These are phyloP conservation scores for Penicillium robsamsonii DNA, from an alignment of 495 filamentous ascomycete genomes.

Conservation along the genomic window DNA sequence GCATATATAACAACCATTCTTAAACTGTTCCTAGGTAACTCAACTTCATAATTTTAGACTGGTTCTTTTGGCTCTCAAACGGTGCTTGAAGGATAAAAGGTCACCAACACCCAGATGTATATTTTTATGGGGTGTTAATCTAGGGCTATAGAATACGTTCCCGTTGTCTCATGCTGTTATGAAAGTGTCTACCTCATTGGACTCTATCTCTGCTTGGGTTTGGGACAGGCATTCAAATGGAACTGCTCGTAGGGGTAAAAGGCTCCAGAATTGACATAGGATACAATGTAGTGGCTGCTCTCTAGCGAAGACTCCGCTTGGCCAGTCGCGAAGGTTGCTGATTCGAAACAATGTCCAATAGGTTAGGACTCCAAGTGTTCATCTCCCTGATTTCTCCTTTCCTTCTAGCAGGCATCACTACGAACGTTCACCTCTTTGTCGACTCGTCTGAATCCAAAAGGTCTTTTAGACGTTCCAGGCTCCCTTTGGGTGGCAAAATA, in stretches of 20 bases:
- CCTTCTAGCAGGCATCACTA: not conserved
- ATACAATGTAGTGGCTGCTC: constrained; percentile 7
- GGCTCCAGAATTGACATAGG: constrained; percentile 4
- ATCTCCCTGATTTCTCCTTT: constrained; percentile 1
- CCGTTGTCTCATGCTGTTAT: constrained; percentile 45
- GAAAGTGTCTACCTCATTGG: constrained; percentile 8
- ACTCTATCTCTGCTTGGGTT: not conserved
- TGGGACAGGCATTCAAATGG: constrained; percentile 10
- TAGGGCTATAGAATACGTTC: constrained; percentile 54
- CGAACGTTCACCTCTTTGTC: not conserved
- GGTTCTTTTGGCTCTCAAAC: too few relatives aligned
- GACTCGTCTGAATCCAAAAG: not conserved
- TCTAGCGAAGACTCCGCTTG: constrained; percentile 5
- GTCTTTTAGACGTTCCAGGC: not conserved
- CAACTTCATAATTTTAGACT: too few relatives aligned
- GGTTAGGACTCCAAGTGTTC: not conserved
- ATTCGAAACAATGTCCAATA: constrained; percentile 8
- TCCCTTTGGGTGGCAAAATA: not conserved
- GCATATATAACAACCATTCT: too few relatives aligned
- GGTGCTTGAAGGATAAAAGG: too few relatives aligned
- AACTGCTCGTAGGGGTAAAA: constrained; percentile 4
- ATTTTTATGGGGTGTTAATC: constrained; percentile 48
- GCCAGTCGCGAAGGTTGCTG: constrained; percentile 8
- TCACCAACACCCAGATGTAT: not conserved
- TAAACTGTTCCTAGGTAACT: too few relatives aligned